Base-by-base conservation (phyloP, 345 rosid genomes). In the Excoecaria agallocha region DNA sequence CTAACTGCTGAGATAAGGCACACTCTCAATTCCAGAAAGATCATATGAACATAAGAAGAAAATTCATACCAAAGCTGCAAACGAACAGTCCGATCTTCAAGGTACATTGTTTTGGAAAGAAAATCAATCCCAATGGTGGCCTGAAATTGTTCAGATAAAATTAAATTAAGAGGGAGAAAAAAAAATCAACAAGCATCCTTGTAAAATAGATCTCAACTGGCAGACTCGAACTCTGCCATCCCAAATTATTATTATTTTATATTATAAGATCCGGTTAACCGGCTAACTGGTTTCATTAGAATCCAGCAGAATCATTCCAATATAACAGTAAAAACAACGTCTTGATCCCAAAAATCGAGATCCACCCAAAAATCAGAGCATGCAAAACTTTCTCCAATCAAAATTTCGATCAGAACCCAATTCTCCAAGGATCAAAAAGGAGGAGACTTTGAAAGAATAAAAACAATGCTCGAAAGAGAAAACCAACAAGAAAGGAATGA, bases 121-220 rank as follows among this genome's bases (percentile, higher is more conserved):
- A 93, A 93, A 81, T 93, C 98, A 69, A 93, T 93, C 43, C 97
- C 98, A 46, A 93, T 91, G 0, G 97, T 93, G 25, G 98, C 98
- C 98, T 91, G 89, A 30, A 49, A 57, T 19, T 19, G 9, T 19
- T 48, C 24, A 35, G 12, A 4, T 8, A 46, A 12, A 7, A 15
- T 8, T 4, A 60, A 59, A 57, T 0, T 25, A 71, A 61, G 19
- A 57, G 25, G 12, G 25, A n/a, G 12, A 20, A n/a, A 57, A 57
- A 57, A 3, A n/a, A n/a, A 59, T 59, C 64, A 59, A 17, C 16
- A 15, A 2, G 6, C 41, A 69, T 39, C 19, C 12, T 46, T 48
- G 12, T 16, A 13, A 72, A 61, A 59, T 62, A 35, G 30, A 62
- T n/a, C 64, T 13, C n/a, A 43, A 56, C 17, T 20, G 12, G 57